Conservation (phyloP, 768 basidiomycete genomes). For the Boletus sp. region DNA sequence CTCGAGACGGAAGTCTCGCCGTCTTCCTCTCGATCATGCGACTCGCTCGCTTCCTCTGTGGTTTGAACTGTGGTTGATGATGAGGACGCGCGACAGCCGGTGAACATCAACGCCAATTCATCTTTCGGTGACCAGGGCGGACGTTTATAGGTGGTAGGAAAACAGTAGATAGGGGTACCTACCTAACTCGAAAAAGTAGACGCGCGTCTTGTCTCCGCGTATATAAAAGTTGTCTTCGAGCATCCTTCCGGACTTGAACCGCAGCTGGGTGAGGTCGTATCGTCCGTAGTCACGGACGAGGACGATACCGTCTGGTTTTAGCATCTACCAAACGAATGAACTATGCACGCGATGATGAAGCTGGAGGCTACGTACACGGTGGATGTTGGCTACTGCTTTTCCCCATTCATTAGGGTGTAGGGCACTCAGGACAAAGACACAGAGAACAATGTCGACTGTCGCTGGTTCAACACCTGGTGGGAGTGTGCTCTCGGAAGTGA, state of each 20-base stretch:
- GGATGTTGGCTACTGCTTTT: conserved; percentile 75
- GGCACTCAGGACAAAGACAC: conserved; percentile 92
- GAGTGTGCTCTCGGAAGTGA: conserved; percentile 59
- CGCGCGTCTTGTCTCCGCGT: conserved; percentile 93
- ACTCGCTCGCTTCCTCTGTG: conserved; percentile 37
- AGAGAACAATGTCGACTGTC: conserved; percentile 84
- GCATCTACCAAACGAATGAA: conserved; percentile 51
- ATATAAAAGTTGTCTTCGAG: conserved; percentile 95
- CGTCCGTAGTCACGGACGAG: conserved; percentile 94
- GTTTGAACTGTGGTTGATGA: conserved; percentile 29
- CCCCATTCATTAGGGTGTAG: conserved; percentile 92
- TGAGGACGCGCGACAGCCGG: conserved; percentile 49
- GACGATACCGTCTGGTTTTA: conserved; percentile 85
- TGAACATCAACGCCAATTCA: conserved; percentile 77
- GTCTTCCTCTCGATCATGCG: conserved; percentile 20
- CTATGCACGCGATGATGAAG: background rate
- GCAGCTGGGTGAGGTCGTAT: conserved; percentile 89
- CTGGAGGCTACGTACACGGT: conserved; percentile 49
- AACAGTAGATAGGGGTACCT: conserved; percentile 3
- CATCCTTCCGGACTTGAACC: conserved; percentile 85
- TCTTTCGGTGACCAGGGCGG: conserved; percentile 41
- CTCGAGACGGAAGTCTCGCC: background rate
- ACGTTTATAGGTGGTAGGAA: background rate
- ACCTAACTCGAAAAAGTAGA: conserved; percentile 96
- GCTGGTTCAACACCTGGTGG: conserved; percentile 61